These are phyloP conservation scores for Ambrosia trifida DNA, from an alignment of 129 eudicot species.

Conservation along the genomic window DNA sequence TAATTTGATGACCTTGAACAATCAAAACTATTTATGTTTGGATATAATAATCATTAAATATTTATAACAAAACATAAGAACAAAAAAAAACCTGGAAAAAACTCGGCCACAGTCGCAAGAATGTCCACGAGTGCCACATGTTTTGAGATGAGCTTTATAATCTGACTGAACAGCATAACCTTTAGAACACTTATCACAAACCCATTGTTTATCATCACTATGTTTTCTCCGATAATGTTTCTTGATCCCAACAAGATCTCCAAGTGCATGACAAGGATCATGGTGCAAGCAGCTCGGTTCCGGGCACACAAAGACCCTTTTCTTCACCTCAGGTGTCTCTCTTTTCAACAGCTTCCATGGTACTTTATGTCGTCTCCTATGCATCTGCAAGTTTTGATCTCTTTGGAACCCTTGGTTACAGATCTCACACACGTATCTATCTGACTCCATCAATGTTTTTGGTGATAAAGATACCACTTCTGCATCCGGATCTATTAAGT, in stretches of 20 bases:
- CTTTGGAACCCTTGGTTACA: constrained; percentile 80
- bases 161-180: constrained; percentile 87
- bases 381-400: constrained; percentile 85
- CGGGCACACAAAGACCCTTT: constrained; percentile 77
- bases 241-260: constrained; percentile 79
- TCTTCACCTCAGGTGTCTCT: constrained; percentile 51
- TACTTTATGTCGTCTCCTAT: constrained; percentile 71
- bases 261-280: constrained; percentile 73
- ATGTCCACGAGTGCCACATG: constrained; percentile 85
- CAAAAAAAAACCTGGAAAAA: constrained; percentile 57
- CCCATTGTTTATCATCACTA: constrained; percentile 78
- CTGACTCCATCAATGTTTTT: constrained; percentile 68
- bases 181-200: constrained; percentile 64
- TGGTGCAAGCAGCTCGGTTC: constrained; percentile 80
- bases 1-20: not conserved
- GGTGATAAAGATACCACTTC: constrained; percentile 80
- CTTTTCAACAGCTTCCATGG: constrained; percentile 77
- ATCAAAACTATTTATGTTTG: not conserved
- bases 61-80: not conserved
- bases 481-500: constrained; percentile 71
- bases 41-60: not conserved
- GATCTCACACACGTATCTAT: constrained; percentile 79
- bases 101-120: constrained; percentile 88
- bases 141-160: constrained; percentile 78
- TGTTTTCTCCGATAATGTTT: constrained; percentile 72